A percentile compares a stretch with the other conserved stretches of the same genome.
Conservation (phyloP, 2,329 filamentous ascomycete genomes). For the Metarhizium anisopliae region DNA sequence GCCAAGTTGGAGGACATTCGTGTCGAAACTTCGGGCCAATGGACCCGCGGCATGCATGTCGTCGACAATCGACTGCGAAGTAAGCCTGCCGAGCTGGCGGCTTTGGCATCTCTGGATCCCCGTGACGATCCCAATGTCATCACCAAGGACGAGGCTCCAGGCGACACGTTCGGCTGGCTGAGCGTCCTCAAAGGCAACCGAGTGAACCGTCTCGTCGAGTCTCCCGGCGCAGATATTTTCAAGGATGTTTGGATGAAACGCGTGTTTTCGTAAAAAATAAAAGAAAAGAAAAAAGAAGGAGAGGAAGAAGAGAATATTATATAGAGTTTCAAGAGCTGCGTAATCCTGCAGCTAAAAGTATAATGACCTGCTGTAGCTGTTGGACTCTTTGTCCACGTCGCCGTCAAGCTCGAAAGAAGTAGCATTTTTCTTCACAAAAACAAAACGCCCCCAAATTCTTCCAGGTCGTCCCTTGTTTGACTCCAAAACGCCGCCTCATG, state of each 20-base stretch:
- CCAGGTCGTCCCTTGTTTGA: neutral
- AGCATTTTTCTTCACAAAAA: no score
- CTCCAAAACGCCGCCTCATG: slow-evolving; percentile 11
- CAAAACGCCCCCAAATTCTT: no score
- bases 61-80: slow-evolving; percentile 60
- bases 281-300: neutral
- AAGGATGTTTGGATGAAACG: slow-evolving; percentile 56
- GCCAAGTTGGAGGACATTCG: slow-evolving; percentile 69
- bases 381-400: no score
- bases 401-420: no score
- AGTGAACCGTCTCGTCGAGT: slow-evolving; percentile 61
- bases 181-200: slow-evolving; percentile 67
- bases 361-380: neutral
- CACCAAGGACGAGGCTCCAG: slow-evolving; percentile 44
- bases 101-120: slow-evolving; percentile 31
- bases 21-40: slow-evolving; percentile 84
- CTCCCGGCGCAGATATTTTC: slow-evolving; percentile 61
- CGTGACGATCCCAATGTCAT: slow-evolving; percentile 30
- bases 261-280: slow-evolving; percentile 42
- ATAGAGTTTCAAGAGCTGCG: neutral
- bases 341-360: no score
- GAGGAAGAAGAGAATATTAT: neutral
- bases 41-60: slow-evolving; percentile 88
- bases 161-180: slow-evolving; percentile 71
- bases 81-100: slow-evolving; percentile 37